Conservation (phyloP, 345 rosid species). For the Gossypium thurberi region DNA sequence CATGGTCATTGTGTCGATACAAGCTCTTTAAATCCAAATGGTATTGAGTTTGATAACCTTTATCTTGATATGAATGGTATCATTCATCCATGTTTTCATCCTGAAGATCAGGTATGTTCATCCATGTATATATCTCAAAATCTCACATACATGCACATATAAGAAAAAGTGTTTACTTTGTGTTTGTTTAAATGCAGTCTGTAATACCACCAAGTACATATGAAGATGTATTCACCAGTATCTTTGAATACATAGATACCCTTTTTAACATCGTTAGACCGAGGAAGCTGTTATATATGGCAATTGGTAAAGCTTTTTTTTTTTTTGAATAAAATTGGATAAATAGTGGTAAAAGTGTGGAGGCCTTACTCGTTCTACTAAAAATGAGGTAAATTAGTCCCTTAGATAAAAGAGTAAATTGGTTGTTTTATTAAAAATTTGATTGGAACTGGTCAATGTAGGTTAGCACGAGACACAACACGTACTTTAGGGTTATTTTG, state of each 20-base stretch:
- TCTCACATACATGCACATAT: no score
- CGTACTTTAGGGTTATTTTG: no score
- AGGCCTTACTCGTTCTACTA: no score
- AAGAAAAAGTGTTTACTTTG: no score
- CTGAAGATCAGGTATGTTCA: conserved; percentile 6
- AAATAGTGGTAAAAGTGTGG: no score
- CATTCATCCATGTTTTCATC: conserved; percentile 34
- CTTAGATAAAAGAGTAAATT: no score
- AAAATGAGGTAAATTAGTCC: no score
- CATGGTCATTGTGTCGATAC: not conserved
- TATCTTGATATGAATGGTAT: conserved; percentile 32
- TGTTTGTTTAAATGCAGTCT: conserved; percentile 6
- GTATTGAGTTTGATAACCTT: conserved; percentile 22
- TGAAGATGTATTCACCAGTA: conserved; percentile 20
- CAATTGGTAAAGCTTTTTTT: conserved; percentile 16
- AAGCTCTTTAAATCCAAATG: conserved; percentile 19
- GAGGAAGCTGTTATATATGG: conserved; percentile 20
- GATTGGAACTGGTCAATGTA: no score
- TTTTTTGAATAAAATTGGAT: no score
- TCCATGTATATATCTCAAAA: no score
- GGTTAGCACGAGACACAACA: no score
- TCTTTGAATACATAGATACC: conserved; percentile 18
- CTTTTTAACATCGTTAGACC: conserved; percentile 25
- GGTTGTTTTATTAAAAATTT: no score
- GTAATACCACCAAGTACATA: conserved; percentile 7